These are phyloP conservation scores for Apiospora marii DNA, from an alignment of 2,329 filamentous ascomycete species.

Conservation along the genomic window DNA sequence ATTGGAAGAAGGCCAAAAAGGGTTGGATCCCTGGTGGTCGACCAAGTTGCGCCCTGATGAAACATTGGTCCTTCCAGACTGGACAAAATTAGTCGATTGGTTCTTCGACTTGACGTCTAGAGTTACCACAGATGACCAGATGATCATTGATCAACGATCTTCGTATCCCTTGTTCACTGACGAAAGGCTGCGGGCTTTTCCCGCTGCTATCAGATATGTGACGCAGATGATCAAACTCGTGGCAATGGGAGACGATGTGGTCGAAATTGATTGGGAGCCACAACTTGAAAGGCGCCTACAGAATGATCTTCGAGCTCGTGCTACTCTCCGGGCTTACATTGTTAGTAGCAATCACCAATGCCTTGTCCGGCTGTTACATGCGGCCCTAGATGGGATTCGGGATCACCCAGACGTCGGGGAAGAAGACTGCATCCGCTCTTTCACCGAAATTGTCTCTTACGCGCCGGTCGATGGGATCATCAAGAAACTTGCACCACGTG, in stretches of 20 bases:
- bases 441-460: slow-evolving; percentile 41
- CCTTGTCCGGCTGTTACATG: slow-evolving; percentile 56
- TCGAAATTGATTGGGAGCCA: slow-evolving; percentile 86
- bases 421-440: slow-evolving; percentile 40
- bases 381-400: slow-evolving; percentile 66
- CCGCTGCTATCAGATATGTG: slow-evolving; percentile 75
- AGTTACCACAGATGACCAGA: slow-evolving; percentile 38
- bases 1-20: slow-evolving; percentile 87
- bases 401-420: slow-evolving; percentile 46
- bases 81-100: slow-evolving; percentile 56
- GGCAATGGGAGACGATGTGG: slow-evolving; percentile 57
- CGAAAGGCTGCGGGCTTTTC: slow-evolving; percentile 63
- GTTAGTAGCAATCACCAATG: slow-evolving; percentile 47
- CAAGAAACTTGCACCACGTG: slow-evolving; percentile 51
- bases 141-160: slow-evolving; percentile 50
- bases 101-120: slow-evolving; percentile 52
- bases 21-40: slow-evolving; percentile 73
- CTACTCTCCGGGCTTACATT: slow-evolving; percentile 64
- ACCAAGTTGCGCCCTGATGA: slow-evolving; percentile 44
- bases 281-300: slow-evolving; percentile 77
- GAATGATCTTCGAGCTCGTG: slow-evolving; percentile 71
- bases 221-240: slow-evolving; percentile 60
- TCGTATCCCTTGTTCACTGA: slow-evolving; percentile 50
- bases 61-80: slow-evolving; percentile 54
- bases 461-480: slow-evolving; percentile 42